These are phyloP conservation scores for Drosera capensis DNA, from an alignment of 148 eudicot species.

Conservation along the genomic window DNA sequence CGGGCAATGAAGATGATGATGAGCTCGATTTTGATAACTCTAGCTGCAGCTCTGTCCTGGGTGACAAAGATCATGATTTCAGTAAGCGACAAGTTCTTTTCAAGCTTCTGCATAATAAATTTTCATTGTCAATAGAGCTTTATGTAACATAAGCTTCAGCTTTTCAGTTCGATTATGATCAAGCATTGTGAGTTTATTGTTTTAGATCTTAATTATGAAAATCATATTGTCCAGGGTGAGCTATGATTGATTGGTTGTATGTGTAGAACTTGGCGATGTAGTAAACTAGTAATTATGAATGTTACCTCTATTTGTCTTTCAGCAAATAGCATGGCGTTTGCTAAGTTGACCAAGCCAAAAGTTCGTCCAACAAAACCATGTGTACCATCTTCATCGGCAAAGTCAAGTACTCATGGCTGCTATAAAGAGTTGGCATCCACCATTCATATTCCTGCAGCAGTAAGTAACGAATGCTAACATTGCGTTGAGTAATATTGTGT, in stretches of 20 bases:
- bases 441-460: slow-evolving; percentile 23
- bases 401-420: slow-evolving; percentile 27
- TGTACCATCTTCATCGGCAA: slow-evolving; percentile 27
- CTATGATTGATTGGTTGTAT: no score
- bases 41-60: slow-evolving; percentile 64
- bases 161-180: neutral
- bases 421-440: slow-evolving; percentile 42
- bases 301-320: slow-evolving; percentile 2
- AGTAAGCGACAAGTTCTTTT: slow-evolving; percentile 26
- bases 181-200: no score
- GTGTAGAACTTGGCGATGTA: neutral
- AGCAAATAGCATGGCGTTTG: slow-evolving; percentile 45
- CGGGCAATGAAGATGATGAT: slow-evolving; percentile 79
- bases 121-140: neutral
- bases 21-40: slow-evolving; percentile 48
- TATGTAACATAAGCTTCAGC: neutral
- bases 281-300: neutral
- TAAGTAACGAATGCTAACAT: slow-evolving; percentile 15
- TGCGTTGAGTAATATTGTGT: no score
- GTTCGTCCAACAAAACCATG: slow-evolving; percentile 55
- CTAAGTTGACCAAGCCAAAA: slow-evolving; percentile 68
- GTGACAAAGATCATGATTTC: slow-evolving; percentile 45
- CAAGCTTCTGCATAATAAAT: neutral
- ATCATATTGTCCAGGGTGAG: no score
- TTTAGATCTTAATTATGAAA: no score